These are phyloP conservation scores for Meyerozyma sp. DNA, from an alignment of 1,139 yeast genomes.

Conservation along the genomic window DNA sequence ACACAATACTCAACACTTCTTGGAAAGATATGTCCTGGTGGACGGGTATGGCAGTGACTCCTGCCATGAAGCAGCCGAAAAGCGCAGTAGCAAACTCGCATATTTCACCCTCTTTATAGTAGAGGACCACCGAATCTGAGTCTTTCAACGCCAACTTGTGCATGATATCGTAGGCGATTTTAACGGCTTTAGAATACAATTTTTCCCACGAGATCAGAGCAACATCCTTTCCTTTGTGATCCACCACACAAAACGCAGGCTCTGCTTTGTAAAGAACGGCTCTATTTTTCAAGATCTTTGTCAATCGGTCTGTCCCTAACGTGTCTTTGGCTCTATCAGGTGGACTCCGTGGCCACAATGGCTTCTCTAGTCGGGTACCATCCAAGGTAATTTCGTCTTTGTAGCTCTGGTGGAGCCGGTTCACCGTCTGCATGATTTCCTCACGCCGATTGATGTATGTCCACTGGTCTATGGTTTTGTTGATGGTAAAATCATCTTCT, in stretches of 20 bases:
- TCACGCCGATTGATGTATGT: conserved; percentile 43
- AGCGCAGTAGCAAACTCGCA: conserved; percentile 82
- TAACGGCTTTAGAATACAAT: conserved; percentile 74
- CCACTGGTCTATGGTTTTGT: conserved; percentile 44
- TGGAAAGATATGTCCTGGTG: conserved; percentile 63
- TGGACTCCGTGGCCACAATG: conserved; percentile 55
- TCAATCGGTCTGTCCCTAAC: conserved; percentile 48
- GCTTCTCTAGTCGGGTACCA: conserved; percentile 43
- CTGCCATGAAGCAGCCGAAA: conserved; percentile 89
- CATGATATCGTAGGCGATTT: conserved; percentile 80
- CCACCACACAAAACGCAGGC: conserved; percentile 68
- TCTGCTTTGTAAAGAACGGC: conserved; percentile 63
- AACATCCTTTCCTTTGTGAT: conserved; percentile 75
- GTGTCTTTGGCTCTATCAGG: conserved; percentile 19
- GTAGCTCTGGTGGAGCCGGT: conserved; percentile 29
- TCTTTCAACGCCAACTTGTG: conserved; percentile 67
- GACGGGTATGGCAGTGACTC: conserved; percentile 91
- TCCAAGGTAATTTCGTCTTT: conserved; percentile 22
- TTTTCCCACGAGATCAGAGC: conserved; percentile 86
- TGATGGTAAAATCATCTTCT: conserved; percentile 39
- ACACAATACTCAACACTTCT: conserved; percentile 70
- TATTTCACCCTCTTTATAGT: conserved; percentile 81
- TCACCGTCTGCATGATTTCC: conserved; percentile 39
- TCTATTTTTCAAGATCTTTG: conserved; percentile 68
- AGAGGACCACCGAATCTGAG: conserved; percentile 77